Base-by-base conservation (phyloP, 495 filamentous ascomycete genomes). In the Antarctomyces pellizariae region DNA sequence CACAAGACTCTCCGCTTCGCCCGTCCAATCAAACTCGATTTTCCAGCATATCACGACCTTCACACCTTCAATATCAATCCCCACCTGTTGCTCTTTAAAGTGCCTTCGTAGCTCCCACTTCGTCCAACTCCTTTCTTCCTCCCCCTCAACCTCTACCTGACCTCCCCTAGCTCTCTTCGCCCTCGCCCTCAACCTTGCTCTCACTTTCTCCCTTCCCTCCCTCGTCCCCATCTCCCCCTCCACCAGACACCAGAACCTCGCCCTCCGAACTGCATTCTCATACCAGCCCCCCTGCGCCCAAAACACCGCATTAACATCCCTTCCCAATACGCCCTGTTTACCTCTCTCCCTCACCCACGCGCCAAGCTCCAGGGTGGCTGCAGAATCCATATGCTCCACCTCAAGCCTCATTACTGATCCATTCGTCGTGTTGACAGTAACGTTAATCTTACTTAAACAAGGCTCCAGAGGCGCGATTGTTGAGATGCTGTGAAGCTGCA, bases 1-100 rank as follows among this genome's bases (percentile, higher is more conserved):
- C 14, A 71, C 39, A 25, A 44, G 44, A 31, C 54, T 64, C 41
- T 57, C 50, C 3, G 63, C 63, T 40, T 72, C 64, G 3, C 67
- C 67, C 0, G 62, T 64, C 64, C 64, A 69, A 37, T 70, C 64
- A 42, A 72, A 68, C 7, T 45, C 38, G 20, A 70, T 62, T 16
- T 37, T 41, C 67, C 67, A 72, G 6, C 5, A 13, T 8, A 49
- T 20, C 17, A 38, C 31, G 8, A 49, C 22, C 15, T 41, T 5
- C 6, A 42, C 35, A 21, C 39, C 29, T 7, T 36, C 13, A n/a
- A n/a, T n/a, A n/a, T n/a, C n/a, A n/a, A n/a, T n/a, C n/a, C n/a
- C n/a, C n/a, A n/a, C n/a, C n/a, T n/a, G n/a, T n/a, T n/a, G n/a
- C n/a, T n/a, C n/a, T n/a, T n/a, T n/a, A n/a, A n/a, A n/a, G n/a